phyloP scores from a whole-genome alignment of 768 basidiomycete genomes.

The Mycena haematopus region DNA sequence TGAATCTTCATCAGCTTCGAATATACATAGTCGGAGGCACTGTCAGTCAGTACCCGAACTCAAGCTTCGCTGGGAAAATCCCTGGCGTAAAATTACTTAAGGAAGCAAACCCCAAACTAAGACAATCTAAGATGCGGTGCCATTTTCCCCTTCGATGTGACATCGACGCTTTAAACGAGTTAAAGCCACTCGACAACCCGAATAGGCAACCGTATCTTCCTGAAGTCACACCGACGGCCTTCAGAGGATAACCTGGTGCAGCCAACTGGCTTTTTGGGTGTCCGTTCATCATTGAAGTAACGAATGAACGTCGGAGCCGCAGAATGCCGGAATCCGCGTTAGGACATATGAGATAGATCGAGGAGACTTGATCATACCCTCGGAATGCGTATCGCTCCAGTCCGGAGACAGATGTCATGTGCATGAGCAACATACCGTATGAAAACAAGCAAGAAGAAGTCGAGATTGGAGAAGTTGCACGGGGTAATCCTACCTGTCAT shows the following conservation, averaged over 20 bases:
- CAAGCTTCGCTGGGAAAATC: conserved; percentile 26
- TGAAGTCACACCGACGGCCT: conserved; percentile 15
- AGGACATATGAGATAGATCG: conserved; percentile 28
- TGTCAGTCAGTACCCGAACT: conserved; percentile 12
- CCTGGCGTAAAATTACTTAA: conserved; percentile 16
- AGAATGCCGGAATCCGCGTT: conserved; percentile 21
- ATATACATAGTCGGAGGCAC: conserved; percentile 16
- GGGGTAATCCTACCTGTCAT: neutral
- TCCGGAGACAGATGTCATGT: conserved; percentile 15
- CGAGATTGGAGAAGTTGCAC: conserved; percentile 13
- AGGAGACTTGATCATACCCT: conserved; percentile 11
- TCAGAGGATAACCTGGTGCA: conserved; percentile 12
- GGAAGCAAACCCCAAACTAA: conserved; percentile 16
- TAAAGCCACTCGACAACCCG: conserved; percentile 4
- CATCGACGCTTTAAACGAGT: conserved; percentile 7
- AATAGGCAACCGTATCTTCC: conserved; percentile 8
- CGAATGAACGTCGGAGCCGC: conserved; percentile 14
- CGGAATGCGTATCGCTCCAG: conserved; percentile 2
- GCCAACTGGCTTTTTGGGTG: conserved; percentile 23
- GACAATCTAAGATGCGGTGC: conserved; percentile 27
- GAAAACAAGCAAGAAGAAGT: neutral
- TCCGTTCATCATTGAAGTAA: conserved; percentile 5
- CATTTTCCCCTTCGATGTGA: conserved; percentile 14
- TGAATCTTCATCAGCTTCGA: conserved; percentile 22
- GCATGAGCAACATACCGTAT: neutral